Evolutionary conservation across 2,329 filamentous ascomycete species (phyloP).

Genomic region (Meredithiella fracta): DNA sequence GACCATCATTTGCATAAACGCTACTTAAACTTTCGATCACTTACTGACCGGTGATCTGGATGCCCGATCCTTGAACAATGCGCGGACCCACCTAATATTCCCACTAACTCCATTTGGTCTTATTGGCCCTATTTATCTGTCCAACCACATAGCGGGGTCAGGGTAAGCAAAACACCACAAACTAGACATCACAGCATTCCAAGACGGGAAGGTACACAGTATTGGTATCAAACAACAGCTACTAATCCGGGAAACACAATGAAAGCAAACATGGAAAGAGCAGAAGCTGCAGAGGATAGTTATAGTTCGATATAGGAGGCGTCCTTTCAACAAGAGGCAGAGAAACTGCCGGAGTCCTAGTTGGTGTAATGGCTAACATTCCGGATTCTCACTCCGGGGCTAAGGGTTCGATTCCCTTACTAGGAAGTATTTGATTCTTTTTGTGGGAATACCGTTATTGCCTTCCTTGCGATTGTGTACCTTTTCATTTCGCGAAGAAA

Average conservation of each 20-base stretch:
- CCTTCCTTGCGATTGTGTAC: no score
- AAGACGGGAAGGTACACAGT: not conserved
- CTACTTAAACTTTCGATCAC: no score
- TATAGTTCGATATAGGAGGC: not conserved
- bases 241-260: not conserved
- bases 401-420: slow-evolving; percentile 8
- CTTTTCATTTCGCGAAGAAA: no score
- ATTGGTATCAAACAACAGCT: not conserved
- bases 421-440: not conserved
- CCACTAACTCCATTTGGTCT: no score
- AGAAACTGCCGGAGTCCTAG: not conserved
- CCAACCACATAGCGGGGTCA: no score
- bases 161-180: no score
- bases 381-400: slow-evolving; percentile 4
- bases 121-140: no score
- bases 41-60: no score
- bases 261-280: not conserved
- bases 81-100: no score
- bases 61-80: no score
- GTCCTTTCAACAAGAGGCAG: not conserved
- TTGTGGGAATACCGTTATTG: not conserved
- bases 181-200: not conserved
- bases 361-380: slow-evolving; percentile 8
- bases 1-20: no score
- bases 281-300: not conserved